Evolutionary conservation across 2,329 filamentous ascomycete genomes (phyloP).

Genomic region (Curvularia hawaiiensis): DNA sequence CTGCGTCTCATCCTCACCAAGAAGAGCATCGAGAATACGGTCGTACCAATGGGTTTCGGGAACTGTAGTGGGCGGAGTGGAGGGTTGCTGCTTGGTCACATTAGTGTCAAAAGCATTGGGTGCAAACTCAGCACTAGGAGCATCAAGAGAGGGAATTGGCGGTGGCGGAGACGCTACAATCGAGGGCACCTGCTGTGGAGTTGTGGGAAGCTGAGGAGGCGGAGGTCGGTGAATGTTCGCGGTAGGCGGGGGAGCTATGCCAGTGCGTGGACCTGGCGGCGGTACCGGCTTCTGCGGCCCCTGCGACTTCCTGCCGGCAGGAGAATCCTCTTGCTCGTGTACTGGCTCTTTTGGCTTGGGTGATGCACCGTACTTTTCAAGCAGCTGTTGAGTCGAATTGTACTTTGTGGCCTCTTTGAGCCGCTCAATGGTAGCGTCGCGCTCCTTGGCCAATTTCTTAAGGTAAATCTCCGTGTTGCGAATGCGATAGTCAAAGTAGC

Average conservation of each 20-base stretch:
- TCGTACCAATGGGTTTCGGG: constrained; percentile 85
- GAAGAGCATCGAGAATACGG: constrained; percentile 84
- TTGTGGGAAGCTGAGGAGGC: constrained; percentile 34
- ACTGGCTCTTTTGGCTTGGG: constrained; percentile 49
- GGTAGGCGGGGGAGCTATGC: constrained; percentile 65
- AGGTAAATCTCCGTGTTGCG: constrained; percentile 70
- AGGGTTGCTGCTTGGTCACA: constrained; percentile 38
- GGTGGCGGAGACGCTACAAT: constrained; percentile 26
- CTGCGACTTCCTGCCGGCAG: constrained; percentile 38
- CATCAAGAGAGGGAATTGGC: constrained; percentile 23
- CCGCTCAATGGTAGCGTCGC: constrained; percentile 87
- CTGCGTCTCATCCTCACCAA: constrained; percentile 93
- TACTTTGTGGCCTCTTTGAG: constrained; percentile 96
- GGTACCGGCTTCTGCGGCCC: constrained; percentile 35
- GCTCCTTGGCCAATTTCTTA: constrained; percentile 76
- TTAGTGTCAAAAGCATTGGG: constrained; percentile 67
- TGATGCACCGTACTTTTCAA: constrained; percentile 88
- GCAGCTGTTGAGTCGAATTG: constrained; percentile 87
- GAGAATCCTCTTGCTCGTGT: constrained; percentile 30
- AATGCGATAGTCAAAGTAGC: constrained; percentile 83
- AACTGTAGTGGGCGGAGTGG: constrained; percentile 45
- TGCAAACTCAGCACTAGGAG: constrained; percentile 67
- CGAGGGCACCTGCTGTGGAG: constrained; percentile 30
- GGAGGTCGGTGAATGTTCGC: constrained; percentile 63
- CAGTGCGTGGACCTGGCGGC: constrained; percentile 53